These are phyloP conservation scores for Phaeosphaeriaceae sp. DNA, from an alignment of 2,329 filamentous ascomycete genomes.

Conservation along the genomic window DNA sequence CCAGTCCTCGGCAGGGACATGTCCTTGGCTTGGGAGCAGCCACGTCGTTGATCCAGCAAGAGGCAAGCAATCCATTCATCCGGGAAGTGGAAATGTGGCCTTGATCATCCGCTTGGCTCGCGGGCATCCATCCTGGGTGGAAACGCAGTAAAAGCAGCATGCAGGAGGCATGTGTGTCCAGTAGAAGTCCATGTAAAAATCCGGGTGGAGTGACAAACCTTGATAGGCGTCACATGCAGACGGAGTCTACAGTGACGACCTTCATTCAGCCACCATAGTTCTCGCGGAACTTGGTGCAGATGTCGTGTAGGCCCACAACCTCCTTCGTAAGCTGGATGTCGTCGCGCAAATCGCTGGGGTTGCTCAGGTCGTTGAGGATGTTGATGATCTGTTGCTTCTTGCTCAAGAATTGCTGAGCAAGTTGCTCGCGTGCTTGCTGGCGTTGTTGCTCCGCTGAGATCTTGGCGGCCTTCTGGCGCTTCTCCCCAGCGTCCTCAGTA, in stretches of 20 bases:
- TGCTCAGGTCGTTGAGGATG: constrained; percentile 38
- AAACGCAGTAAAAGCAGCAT: constrained; percentile 36
- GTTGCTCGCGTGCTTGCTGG: constrained; percentile 38
- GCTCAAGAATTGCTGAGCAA: constrained; percentile 41
- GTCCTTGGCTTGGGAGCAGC: constrained; percentile 23
- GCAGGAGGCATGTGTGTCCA: constrained; percentile 28
- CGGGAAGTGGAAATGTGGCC: constrained; percentile 19
- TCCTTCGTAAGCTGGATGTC: constrained; percentile 47
- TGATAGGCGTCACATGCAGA: constrained; percentile 25
- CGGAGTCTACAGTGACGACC: constrained; percentile 20
- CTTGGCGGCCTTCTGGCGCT: constrained; percentile 43
- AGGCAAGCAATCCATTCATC: constrained; percentile 30
- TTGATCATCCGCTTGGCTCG: constrained; percentile 31
- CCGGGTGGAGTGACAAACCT: constrained; percentile 42
- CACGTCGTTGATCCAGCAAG: constrained; percentile 20
- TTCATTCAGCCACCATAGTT: constrained; percentile 43
- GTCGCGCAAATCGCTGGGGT: constrained; percentile 44
- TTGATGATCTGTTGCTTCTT: constrained; percentile 47
- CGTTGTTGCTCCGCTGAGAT: constrained; percentile 44
- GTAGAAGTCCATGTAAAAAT: constrained; percentile 23
- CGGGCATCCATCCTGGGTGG: constrained; percentile 31
- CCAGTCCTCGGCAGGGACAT: constrained; percentile 35
- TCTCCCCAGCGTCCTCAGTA: constrained; percentile 40
- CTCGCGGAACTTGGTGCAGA: constrained; percentile 43
- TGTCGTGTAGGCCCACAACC: constrained; percentile 42